Evolutionary conservation across 148 eudicot species (phyloP).

Genomic region (Rhododendron griersonianum): DNA sequence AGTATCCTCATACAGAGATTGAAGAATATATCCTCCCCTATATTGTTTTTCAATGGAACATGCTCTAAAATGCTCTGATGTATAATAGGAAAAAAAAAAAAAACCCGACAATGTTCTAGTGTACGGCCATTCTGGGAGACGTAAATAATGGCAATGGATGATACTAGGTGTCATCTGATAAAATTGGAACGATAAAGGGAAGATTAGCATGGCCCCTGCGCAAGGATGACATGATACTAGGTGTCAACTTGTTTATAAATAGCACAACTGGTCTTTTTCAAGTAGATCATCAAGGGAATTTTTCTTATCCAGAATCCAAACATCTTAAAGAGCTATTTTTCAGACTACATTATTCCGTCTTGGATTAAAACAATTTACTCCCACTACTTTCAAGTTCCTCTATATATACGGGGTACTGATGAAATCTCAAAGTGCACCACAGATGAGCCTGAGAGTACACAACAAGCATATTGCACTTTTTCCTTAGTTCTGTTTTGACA

Average conservation of each 20-base stretch:
- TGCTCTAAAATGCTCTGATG: neutral
- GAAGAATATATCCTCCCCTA: neutral
- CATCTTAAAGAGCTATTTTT: neutral
- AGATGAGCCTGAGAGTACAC: neutral
- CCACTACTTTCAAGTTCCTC: neutral
- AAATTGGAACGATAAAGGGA: neutral
- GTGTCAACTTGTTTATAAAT: neutral
- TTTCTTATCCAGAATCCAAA: neutral
- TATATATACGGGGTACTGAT: constrained; percentile 11
- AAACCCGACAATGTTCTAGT: neutral
- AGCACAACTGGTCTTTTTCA: neutral
- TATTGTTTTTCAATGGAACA: neutral
- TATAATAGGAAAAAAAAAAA: neutral
- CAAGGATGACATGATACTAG: neutral
- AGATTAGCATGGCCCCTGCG: no score
- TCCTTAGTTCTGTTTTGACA: neutral
- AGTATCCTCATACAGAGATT: neutral
- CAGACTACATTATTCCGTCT: neutral
- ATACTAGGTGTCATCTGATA: neutral
- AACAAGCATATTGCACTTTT: neutral
- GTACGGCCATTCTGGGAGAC: neutral
- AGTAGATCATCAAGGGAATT: neutral
- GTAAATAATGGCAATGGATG: neutral
- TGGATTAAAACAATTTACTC: neutral
- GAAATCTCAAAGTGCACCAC: constrained; percentile 12